These are phyloP conservation scores for Ophiostoma ips DNA, from an alignment of 2,329 filamentous ascomycete genomes.

Conservation along the genomic window DNA sequence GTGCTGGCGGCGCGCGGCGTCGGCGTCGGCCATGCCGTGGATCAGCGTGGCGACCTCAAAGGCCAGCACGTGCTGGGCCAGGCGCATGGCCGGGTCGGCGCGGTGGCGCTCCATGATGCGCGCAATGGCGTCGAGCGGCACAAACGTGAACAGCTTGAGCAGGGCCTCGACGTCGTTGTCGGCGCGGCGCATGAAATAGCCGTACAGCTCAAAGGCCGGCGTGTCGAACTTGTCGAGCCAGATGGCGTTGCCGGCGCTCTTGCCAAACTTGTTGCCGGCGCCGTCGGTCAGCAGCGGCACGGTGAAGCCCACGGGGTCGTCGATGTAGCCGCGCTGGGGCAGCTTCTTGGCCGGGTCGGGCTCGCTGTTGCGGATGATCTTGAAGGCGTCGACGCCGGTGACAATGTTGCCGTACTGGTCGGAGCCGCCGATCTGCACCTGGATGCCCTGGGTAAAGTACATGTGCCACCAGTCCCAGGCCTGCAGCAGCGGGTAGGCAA, in stretches of 20 bases:
- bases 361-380: conserved; percentile 49
- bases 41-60: conserved; percentile 68
- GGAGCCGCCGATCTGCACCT: conserved; percentile 85
- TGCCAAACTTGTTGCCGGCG: conserved; percentile 82
- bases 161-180: conserved; percentile 72
- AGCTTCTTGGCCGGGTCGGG: conserved; percentile 29
- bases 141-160: conserved; percentile 81
- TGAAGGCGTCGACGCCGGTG: conserved; percentile 74
- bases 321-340: conserved; percentile 25
- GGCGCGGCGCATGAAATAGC: conserved; percentile 73
- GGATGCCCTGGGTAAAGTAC: conserved; percentile 50
- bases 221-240: conserved; percentile 83
- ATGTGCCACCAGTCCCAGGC: conserved; percentile 95
- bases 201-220: conserved; percentile 70
- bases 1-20: conserved; percentile 41
- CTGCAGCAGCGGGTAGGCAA: conserved; percentile 84
- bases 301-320: conserved; percentile 70
- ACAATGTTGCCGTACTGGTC: conserved; percentile 97
- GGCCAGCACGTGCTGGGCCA: conserved; percentile 73
- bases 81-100: conserved; percentile 52
- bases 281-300: conserved; percentile 79
- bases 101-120: conserved; percentile 54
- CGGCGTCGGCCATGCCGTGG: conserved; percentile 54
- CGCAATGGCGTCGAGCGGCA: conserved; percentile 56
- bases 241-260: conserved; percentile 83